These are phyloP conservation scores for Lantana camara DNA, from an alignment of 257 asterid species.

Conservation along the genomic window DNA sequence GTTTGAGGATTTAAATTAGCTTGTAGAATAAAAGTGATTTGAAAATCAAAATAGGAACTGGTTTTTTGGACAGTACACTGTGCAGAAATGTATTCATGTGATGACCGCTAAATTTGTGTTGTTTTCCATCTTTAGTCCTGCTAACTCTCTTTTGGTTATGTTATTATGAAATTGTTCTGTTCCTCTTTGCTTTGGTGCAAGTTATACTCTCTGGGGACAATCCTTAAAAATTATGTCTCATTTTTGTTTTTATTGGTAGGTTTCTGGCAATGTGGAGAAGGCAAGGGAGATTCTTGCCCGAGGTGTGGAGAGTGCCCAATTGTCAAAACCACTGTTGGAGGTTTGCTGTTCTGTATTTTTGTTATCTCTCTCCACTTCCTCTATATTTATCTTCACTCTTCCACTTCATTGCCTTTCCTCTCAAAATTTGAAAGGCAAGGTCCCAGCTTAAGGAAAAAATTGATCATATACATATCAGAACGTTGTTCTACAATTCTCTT, in stretches of 20 bases:
- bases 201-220: no score
- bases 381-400: no score
- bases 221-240: background rate
- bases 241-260: slow-evolving; percentile 42
- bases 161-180: background rate
- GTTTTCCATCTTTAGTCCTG: background rate
- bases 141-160: background rate
- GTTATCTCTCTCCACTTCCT: slow-evolving; percentile 9
- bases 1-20: background rate
- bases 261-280: slow-evolving; percentile 57
- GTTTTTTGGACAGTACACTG: background rate
- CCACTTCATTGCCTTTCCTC: slow-evolving; percentile 7
- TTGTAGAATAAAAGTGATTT: background rate
- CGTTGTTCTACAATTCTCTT: background rate
- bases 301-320: slow-evolving; percentile 73
- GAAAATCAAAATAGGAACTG: no score
- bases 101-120: background rate
- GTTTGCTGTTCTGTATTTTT: slow-evolving; percentile 39
- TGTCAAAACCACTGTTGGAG: slow-evolving; percentile 94
- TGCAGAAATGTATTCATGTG: background rate
- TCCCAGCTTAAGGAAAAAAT: background rate
- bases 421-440: background rate
- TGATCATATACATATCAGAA: background rate
- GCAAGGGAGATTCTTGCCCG: slow-evolving; percentile 57
- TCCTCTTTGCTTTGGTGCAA: background rate